Evolutionary conservation across 345 rosid genomes (phyloP).

Genomic region (Odontarrhena argentea): DNA sequence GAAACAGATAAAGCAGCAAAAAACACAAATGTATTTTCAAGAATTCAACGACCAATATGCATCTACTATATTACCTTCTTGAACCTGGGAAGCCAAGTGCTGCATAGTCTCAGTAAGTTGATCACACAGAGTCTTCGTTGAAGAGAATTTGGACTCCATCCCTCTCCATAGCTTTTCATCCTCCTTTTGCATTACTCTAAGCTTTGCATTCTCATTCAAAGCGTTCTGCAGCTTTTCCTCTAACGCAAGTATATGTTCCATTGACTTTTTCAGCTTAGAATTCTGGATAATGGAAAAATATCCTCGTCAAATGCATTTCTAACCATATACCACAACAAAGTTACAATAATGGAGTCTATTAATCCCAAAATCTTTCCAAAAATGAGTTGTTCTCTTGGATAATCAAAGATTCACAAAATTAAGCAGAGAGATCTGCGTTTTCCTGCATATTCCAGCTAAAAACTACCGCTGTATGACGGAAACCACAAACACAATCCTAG

Average conservation of each 20-base stretch:
- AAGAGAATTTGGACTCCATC: constrained; percentile 79
- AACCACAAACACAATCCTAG: constrained; percentile 14
- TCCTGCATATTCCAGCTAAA: background rate
- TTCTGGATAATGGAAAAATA: constrained; percentile 49
- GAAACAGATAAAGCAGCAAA: constrained; percentile 19
- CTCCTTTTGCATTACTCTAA: constrained; percentile 83
- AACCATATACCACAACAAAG: background rate
- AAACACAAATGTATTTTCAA: background rate
- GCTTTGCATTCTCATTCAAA: constrained; percentile 86
- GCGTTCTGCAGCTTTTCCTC: constrained; percentile 91
- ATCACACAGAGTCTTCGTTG: constrained; percentile 76
- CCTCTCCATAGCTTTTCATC: constrained; percentile 96
- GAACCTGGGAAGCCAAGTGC: constrained; percentile 74
- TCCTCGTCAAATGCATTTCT: background rate
- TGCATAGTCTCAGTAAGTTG: constrained; percentile 87
- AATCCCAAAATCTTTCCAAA: constrained; percentile 5
- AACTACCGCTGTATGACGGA: background rate
- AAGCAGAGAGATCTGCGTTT: constrained; percentile 4
- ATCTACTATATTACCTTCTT: constrained; percentile 59
- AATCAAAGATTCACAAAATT: constrained; percentile 1
- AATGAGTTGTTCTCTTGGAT: background rate
- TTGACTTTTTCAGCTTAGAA: constrained; percentile 74
- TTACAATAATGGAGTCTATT: constrained; percentile 15
- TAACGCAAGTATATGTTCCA: constrained; percentile 56
- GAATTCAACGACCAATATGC: constrained; percentile 5